These are phyloP conservation scores for Hypoxylon sp. DNA, from an alignment of 2,329 filamentous ascomycete genomes.

Conservation along the genomic window DNA sequence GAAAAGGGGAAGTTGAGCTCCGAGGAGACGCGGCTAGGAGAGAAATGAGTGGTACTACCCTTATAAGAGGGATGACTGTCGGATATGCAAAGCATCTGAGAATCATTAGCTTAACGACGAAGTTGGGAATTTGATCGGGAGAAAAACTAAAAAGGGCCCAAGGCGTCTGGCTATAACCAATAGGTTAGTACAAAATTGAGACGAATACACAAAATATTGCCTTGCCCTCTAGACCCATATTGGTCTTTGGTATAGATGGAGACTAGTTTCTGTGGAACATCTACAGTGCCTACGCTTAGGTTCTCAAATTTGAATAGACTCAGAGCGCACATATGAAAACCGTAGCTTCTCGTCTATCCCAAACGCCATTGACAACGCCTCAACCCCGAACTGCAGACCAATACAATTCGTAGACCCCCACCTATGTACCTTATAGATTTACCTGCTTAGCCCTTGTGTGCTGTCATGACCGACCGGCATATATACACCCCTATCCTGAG, in stretches of 20 bases:
- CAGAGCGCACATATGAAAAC: neutral
- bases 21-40: neutral
- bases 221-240: slow-evolving; percentile 1
- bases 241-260: neutral
- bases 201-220: slow-evolving; percentile 8
- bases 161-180: slow-evolving; percentile 26
- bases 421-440: neutral
- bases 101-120: slow-evolving; percentile 14
- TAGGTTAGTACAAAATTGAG: slow-evolving; percentile 15
- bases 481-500: slow-evolving; percentile 50
- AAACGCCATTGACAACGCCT: slow-evolving; percentile 22
- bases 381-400: neutral
- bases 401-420: slow-evolving; percentile 2
- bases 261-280: neutral
- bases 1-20: neutral
- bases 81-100: slow-evolving; percentile 15
- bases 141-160: slow-evolving; percentile 20
- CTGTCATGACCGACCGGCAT: slow-evolving; percentile 44
- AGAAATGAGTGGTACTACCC: neutral
- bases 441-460: slow-evolving; percentile 6
- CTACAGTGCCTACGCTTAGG: neutral
- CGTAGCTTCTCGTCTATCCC: neutral
- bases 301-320: neutral
- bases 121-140: slow-evolving; percentile 12
- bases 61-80: slow-evolving; percentile 1